Evolutionary conservation across 202 grass and related monocot genomes (phyloP).

Genomic region (Brachypodium distachyon): DNA sequence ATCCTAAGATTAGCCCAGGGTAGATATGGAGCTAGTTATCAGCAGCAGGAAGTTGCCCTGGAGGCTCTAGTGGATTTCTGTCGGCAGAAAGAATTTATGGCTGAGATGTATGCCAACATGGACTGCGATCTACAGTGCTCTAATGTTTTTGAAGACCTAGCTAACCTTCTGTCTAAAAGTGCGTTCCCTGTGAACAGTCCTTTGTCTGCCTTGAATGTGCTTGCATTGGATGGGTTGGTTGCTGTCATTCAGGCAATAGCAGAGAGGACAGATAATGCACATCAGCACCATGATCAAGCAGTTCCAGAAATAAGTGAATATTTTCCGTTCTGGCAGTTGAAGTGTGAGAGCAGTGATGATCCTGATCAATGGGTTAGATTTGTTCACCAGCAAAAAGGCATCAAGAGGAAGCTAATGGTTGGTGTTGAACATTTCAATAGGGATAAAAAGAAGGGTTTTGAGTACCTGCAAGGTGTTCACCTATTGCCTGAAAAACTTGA

Average conservation of each 20-base stretch:
- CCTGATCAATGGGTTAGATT: conserved; percentile 85
- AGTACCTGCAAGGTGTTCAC: conserved; percentile 83
- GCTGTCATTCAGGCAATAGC: conserved; percentile 78
- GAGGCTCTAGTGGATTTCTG: conserved; percentile 97
- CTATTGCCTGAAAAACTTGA: conserved; percentile 95
- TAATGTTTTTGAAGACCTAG: conserved; percentile 96
- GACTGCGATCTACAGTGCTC: conserved; percentile 89
- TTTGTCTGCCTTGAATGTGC: conserved; percentile 88
- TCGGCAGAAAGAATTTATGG: conserved; percentile 93
- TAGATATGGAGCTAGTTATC: conserved; percentile 85
- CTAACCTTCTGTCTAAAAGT: conserved; percentile 90
- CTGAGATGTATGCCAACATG: conserved; percentile 98
- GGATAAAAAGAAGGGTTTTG: conserved; percentile 92
- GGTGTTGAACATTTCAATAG: conserved; percentile 94
- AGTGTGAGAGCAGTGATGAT: conserved; percentile 50
- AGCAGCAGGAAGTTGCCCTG: conserved; percentile 95
- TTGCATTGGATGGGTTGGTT: conserved; percentile 88
- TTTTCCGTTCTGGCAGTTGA: conserved; percentile 89
- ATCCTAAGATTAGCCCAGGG: conserved; percentile 79
- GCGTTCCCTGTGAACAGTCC: conserved; percentile 90
- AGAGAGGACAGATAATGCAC: conserved; percentile 49
- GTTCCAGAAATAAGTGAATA: conserved; percentile 73
- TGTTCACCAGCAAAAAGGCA: conserved; percentile 67
- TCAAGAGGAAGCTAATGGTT: conserved; percentile 83
- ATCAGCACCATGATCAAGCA: conserved; percentile 45